These are phyloP conservation scores for Vaccinium darrowii DNA, from an alignment of 148 eudicot genomes.

Conservation along the genomic window DNA sequence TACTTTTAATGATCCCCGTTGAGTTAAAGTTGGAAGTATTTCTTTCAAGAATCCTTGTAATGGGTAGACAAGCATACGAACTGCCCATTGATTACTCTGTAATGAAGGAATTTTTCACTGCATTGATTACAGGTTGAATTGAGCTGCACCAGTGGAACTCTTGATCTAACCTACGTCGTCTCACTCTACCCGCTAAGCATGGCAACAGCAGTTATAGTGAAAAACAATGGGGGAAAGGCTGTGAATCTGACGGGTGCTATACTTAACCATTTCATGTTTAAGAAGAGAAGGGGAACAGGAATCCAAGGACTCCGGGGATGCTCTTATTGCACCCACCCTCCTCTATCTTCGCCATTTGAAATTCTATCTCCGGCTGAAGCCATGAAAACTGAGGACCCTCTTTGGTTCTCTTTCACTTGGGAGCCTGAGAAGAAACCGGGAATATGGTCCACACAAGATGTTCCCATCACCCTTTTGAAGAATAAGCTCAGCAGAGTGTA, in stretches of 20 bases:
- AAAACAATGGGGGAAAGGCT: slow-evolving; percentile 72
- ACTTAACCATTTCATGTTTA: slow-evolving; percentile 63
- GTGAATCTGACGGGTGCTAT: slow-evolving; percentile 57
- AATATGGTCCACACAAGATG: slow-evolving; percentile 60
- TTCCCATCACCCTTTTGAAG: slow-evolving; percentile 63
- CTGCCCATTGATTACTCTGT: not conserved
- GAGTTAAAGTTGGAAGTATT: not conserved
- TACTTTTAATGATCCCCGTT: not conserved
- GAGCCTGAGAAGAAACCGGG: slow-evolving; percentile 67
- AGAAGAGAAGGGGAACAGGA: slow-evolving; percentile 52
- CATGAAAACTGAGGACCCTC: slow-evolving; percentile 71
- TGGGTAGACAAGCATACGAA: not conserved
- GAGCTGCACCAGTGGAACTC: slow-evolving; percentile 60
- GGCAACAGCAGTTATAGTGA: slow-evolving; percentile 80
- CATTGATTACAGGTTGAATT: slow-evolving; percentile 62
- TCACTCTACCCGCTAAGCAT: slow-evolving; percentile 74
- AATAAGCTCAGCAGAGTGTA: slow-evolving; percentile 85
- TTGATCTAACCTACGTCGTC: slow-evolving; percentile 68
- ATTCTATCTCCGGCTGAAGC: slow-evolving; percentile 73
- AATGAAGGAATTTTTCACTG: not conserved
- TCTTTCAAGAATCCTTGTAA: not conserved
- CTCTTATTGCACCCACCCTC: slow-evolving; percentile 74
- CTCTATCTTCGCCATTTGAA: slow-evolving; percentile 70
- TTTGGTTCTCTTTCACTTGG: slow-evolving; percentile 58
- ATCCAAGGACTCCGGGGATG: slow-evolving; percentile 68